Percentiles rank a stretch among this genome's conserved stretches.
phyloP scores from a whole-genome alignment of 2,329 filamentous ascomycete genomes.

The Aspergillus tamarii region DNA sequence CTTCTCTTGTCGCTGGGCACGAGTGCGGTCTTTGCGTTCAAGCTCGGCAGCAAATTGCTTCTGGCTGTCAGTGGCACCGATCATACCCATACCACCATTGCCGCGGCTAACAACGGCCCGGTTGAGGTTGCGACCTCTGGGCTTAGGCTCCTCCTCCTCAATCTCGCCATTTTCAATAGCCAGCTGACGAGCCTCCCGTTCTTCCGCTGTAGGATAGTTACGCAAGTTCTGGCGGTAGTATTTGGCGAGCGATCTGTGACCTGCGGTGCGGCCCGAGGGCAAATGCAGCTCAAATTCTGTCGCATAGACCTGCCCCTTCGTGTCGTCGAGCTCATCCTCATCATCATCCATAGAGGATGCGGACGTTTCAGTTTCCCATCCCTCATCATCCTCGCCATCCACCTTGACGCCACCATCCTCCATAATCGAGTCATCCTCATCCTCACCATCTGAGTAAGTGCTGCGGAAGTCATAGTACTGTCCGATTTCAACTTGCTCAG shows the following conservation, averaged over 20 bases:
- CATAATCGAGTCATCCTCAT: constrained; percentile 56
- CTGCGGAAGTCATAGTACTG: constrained; percentile 97
- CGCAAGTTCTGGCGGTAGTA: constrained; percentile 94
- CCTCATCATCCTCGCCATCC: constrained; percentile 62
- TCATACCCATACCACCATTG: constrained; percentile 75
- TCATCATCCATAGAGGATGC: constrained; percentile 86
- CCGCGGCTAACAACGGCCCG: constrained; percentile 67
- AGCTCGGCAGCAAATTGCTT: constrained; percentile 68
- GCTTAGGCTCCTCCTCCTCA: constrained; percentile 51
- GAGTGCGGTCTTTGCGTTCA: constrained; percentile 70
- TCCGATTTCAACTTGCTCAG: constrained; percentile 90
- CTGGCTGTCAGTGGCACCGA: constrained; percentile 74
- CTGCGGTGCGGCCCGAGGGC: constrained; percentile 84
- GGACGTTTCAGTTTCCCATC: constrained; percentile 94
- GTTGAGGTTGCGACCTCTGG: constrained; percentile 43
- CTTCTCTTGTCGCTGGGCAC: constrained; percentile 64
- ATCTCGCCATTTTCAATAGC: constrained; percentile 57
- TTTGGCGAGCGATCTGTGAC: constrained; percentile 81
- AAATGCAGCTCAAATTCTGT: constrained; percentile 94
- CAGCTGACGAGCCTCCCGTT: constrained; percentile 68
- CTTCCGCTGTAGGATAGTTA: constrained; percentile 77
- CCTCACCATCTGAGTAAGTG: constrained; percentile 81
- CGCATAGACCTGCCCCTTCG: constrained; percentile 81
- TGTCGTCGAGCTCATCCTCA: constrained; percentile 79
- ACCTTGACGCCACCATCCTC: constrained; percentile 67